These are phyloP conservation scores for Pseudonitzschia delicatissima DNA, from an alignment of 108 stramenopile species.

Conservation along the genomic window DNA sequence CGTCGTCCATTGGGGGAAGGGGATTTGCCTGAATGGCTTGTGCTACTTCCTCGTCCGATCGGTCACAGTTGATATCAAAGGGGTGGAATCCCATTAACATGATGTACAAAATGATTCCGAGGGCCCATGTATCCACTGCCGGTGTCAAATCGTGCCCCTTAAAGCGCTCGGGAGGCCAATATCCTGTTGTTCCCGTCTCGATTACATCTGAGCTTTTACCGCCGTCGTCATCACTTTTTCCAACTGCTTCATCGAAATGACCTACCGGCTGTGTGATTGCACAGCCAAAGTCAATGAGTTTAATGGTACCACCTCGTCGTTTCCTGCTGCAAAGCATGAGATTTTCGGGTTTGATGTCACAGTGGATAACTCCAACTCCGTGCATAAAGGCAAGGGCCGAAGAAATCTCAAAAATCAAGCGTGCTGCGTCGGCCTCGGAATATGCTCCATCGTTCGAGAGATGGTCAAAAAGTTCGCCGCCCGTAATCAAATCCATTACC, in stretches of 20 bases:
- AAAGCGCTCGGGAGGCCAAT: conserved; percentile 54
- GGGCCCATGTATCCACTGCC: conserved; percentile 72
- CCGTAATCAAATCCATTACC: conserved; percentile 68
- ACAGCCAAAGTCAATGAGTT: conserved; percentile 90
- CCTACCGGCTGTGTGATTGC: conserved; percentile 47
- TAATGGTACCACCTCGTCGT: conserved; percentile 59
- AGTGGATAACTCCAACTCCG: conserved; percentile 67
- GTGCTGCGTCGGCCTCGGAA: conserved; percentile 68
- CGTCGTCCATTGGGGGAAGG: conserved; percentile 38
- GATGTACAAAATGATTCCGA: conserved; percentile 86
- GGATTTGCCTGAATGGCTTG: conserved; percentile 44
- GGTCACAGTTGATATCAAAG: conserved; percentile 63
- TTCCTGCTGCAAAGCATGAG: conserved; percentile 61
- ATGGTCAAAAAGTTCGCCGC: conserved; percentile 85
- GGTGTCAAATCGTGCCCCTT: conserved; percentile 23
- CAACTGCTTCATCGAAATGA: conserved; percentile 58
- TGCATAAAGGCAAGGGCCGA: conserved; percentile 79
- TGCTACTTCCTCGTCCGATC: conserved; percentile 68
- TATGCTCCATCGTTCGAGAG: conserved; percentile 71
- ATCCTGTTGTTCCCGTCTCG: conserved; percentile 70
- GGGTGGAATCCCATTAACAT: conserved; percentile 87
- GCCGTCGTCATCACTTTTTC: conserved; percentile 57
- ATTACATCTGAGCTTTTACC: conserved; percentile 70
- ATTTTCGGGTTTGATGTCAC: conserved; percentile 85
- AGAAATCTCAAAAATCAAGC: conserved; percentile 64